Evolutionary conservation across 805 yeast genomes (phyloP).

Genomic region (Scheffersomyces ergatensis): DNA sequence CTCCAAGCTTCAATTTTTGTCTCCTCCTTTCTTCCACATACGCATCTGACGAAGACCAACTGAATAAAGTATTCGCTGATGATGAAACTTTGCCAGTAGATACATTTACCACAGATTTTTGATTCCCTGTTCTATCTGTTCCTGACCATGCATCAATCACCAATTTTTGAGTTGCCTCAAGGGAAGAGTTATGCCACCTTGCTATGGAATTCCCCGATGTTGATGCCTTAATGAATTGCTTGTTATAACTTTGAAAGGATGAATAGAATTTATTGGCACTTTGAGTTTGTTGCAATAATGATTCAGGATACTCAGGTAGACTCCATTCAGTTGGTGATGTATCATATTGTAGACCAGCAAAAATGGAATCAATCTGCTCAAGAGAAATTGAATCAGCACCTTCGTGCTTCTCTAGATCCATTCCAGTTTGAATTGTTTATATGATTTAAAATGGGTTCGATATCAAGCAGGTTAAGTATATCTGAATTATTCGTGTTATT

Average conservation of each 20-base stretch:
- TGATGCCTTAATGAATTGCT: conserved; percentile 26
- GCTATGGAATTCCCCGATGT: conserved; percentile 12
- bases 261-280: conserved; percentile 28
- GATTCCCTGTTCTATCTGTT: conserved; percentile 10
- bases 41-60: conserved; percentile 43
- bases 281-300: conserved; percentile 26
- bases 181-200: conserved; percentile 29
- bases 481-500: too few relatives aligned
- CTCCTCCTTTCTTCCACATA: conserved; percentile 30
- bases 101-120: conserved; percentile 4
- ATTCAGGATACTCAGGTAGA: conserved; percentile 24
- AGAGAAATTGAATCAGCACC: background rate
- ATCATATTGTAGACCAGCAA: background rate
- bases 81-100: conserved; percentile 3
- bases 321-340: background rate
- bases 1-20: conserved; percentile 13
- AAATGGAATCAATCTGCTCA: background rate
- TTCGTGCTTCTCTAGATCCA: background rate
- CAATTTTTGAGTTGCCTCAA: conserved; percentile 16
- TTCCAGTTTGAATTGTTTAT: background rate
- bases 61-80: conserved; percentile 33
- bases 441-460: too few relatives aligned
- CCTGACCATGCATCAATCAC: conserved; percentile 24
- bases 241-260: conserved; percentile 31
- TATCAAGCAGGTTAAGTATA: too few relatives aligned